Evolutionary conservation across 805 yeast species (phyloP).

Genomic region (Teunomyces pallodes): DNA sequence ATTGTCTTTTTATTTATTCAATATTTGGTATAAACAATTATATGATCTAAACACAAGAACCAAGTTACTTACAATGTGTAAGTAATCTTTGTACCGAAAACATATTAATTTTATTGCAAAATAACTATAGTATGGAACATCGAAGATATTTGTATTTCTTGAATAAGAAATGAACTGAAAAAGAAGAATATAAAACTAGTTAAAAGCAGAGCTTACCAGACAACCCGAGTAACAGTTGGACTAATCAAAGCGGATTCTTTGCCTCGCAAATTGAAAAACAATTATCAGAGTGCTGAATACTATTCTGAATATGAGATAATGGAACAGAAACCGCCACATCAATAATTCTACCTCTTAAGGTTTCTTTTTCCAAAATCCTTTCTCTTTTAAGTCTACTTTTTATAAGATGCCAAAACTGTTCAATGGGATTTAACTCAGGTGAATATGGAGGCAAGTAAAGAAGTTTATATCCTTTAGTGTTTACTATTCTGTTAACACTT

Average conservation of each 20-base stretch:
- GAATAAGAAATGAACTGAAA: neutral
- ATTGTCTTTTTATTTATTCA: neutral
- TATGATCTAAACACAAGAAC: neutral
- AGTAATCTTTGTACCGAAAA: neutral
- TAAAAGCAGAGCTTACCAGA: neutral
- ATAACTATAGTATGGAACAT: neutral
- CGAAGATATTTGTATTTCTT: neutral
- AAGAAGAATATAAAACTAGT: neutral
- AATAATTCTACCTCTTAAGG: neutral
- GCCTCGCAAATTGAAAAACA: neutral
- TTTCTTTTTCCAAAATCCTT: neutral
- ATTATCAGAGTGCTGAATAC: neutral
- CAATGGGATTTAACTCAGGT: slow-evolving; percentile 13
- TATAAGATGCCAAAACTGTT: slow-evolving; percentile 12
- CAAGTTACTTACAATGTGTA: neutral
- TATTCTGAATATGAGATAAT: neutral
- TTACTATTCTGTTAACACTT: slow-evolving; percentile 10
- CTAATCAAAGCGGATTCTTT: neutral
- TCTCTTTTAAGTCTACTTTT: neutral
- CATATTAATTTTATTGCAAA: neutral
- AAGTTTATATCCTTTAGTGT: slow-evolving; percentile 10
- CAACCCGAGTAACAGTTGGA: neutral
- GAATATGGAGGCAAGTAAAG: slow-evolving; percentile 13
- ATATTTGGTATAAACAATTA: neutral
- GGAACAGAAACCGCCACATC: neutral